These are phyloP conservation scores for Chytriomyces hyalinus DNA, from an alignment of 192 early-diverging fungal species.

Conservation along the genomic window DNA sequence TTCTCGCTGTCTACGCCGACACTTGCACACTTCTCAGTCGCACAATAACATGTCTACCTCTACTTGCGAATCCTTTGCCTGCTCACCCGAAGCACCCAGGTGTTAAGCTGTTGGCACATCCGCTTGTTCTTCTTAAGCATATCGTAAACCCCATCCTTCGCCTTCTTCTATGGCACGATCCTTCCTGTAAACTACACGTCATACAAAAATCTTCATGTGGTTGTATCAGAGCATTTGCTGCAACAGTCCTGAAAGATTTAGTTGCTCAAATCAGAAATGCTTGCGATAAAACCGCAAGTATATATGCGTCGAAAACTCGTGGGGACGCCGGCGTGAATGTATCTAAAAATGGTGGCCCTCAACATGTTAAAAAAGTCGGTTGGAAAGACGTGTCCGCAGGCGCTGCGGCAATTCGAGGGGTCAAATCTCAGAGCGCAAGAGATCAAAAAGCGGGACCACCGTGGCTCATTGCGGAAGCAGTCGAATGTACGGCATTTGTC, in stretches of 20 bases:
- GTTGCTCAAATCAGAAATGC: neutral
- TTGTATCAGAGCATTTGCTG: neutral
- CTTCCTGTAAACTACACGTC: neutral
- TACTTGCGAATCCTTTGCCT: neutral
- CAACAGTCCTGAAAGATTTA: neutral
- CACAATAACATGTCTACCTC: slow-evolving; percentile 14
- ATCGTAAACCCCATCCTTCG: slow-evolving; percentile 24
- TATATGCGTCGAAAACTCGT: neutral
- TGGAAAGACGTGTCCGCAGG: too few species aligned
- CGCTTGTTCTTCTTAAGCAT: slow-evolving; percentile 24
- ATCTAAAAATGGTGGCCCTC: too few species aligned
- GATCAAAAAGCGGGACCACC: neutral
- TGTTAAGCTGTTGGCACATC: slow-evolving; percentile 19
- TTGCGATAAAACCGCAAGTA: neutral
- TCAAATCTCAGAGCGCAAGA: too few species aligned
- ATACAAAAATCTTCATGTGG: too few species aligned
- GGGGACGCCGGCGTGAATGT: too few species aligned
- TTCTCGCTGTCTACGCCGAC: slow-evolving; percentile 16
- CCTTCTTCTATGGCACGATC: slow-evolving; percentile 1
- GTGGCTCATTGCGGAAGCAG: slow-evolving; percentile 1
- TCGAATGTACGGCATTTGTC: neutral
- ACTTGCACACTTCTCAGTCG: neutral
- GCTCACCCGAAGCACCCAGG: neutral
- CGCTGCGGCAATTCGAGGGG: too few species aligned
- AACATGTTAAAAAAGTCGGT: too few species aligned